phyloP scores from a whole-genome alignment of 495 filamentous ascomycete species.

The Daldinia vernicosa region DNA sequence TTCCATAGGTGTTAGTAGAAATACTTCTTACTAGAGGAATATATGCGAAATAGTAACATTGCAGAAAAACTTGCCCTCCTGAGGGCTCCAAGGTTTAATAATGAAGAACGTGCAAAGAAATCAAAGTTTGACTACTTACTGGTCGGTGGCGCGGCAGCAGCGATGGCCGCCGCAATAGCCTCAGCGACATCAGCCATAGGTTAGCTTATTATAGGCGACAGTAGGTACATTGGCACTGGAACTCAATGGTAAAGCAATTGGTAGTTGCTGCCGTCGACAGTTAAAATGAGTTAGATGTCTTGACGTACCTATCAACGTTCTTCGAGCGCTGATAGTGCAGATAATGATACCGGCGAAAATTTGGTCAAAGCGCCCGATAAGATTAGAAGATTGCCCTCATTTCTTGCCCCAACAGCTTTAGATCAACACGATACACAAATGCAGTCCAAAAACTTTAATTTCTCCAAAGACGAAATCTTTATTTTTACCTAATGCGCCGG shows the following conservation, averaged over 20 bases:
- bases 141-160: slow-evolving; percentile 38
- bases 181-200: slow-evolving; percentile 47
- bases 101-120: not conserved
- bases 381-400: slow-evolving; percentile 54
- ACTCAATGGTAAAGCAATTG: slow-evolving; percentile 25
- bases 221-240: slow-evolving; percentile 15
- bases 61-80: not conserved
- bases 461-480: not conserved
- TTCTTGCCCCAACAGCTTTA: slow-evolving; percentile 52
- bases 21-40: not conserved
- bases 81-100: not conserved
- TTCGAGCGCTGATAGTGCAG: slow-evolving; percentile 17
- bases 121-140: slow-evolving; percentile 36
- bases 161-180: slow-evolving; percentile 46
- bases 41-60: not conserved
- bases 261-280: slow-evolving; percentile 7
- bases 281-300: slow-evolving; percentile 17
- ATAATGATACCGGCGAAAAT: slow-evolving; percentile 44
- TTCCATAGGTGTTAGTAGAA: slow-evolving; percentile 18
- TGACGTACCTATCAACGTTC: slow-evolving; percentile 6
- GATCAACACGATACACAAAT: slow-evolving; percentile 53
- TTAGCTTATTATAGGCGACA: slow-evolving; percentile 32
- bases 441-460: not conserved
- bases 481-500: not conserved
- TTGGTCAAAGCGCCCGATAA: slow-evolving; percentile 51